A percentile compares a stretch with the other conserved stretches of the same genome.
Conservation (phyloP, 345 rosid species). For the Dipteronia sinensis region DNA sequence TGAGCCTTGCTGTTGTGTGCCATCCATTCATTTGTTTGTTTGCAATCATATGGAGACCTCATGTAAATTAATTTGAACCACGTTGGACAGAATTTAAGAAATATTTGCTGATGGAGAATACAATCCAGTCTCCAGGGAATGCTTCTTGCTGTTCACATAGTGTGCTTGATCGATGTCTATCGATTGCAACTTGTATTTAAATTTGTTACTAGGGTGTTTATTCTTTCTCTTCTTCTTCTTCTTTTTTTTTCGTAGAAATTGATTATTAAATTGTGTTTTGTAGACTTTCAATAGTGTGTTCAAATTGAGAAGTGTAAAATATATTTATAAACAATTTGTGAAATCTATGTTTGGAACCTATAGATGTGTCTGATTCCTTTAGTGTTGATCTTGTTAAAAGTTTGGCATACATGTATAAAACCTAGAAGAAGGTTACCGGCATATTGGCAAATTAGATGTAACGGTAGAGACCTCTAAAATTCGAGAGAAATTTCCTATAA, state of each 20-base stretch:
- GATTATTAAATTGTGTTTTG: background rate
- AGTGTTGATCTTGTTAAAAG: background rate
- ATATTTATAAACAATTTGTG: conserved; percentile 7
- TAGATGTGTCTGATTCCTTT: background rate
- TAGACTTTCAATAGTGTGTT: conserved; percentile 1
- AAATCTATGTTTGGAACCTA: background rate
- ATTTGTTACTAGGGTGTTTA: background rate
- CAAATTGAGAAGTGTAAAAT: conserved; percentile 18
- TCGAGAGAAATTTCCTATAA: no score
- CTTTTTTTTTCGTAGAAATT: background rate
- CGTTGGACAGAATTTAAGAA: background rate
- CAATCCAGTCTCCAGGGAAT: background rate
- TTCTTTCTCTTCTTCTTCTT: background rate
- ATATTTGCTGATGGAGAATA: background rate
- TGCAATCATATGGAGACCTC: conserved; percentile 6
- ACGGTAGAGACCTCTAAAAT: no score
- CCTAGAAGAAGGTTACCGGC: background rate
- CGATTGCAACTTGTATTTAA: conserved; percentile 2
- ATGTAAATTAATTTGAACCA: conserved; percentile 17
- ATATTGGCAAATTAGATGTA: background rate
- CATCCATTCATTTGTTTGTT: conserved; percentile 7
- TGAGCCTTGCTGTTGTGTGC: background rate
- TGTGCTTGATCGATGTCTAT: conserved; percentile 8
- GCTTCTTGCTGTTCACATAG: background rate
- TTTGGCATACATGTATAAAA: background rate